These are phyloP conservation scores for Psilocybe azurescens DNA, from an alignment of 768 basidiomycete genomes.

Conservation along the genomic window DNA sequence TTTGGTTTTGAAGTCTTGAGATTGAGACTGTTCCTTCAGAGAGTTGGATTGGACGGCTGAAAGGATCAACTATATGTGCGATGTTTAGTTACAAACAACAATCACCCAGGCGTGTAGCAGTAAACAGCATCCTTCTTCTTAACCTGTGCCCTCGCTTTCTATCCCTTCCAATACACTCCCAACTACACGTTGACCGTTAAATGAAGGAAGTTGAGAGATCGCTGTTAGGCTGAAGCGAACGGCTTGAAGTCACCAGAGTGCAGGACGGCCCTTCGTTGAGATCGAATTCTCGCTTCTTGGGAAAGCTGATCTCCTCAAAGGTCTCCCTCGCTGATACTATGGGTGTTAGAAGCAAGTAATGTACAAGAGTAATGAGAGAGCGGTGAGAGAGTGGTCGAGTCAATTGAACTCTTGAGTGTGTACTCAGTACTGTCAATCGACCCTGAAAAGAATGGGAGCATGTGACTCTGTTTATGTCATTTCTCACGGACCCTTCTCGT, in stretches of 20 bases:
- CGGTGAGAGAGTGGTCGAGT: too few relatives aligned
- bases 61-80: background rate
- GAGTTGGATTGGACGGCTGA: background rate
- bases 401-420: too few relatives aligned
- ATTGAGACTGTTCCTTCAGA: background rate
- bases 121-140: background rate
- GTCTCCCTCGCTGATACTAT: too few relatives aligned
- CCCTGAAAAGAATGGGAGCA: background rate
- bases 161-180: background rate
- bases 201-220: background rate
- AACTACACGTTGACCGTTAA: background rate
- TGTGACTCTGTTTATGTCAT: conserved; percentile 3
- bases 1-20: background rate
- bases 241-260: background rate
- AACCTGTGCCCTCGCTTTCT: background rate
- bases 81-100: conserved; percentile 11
- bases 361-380: too few relatives aligned
- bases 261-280: background rate
- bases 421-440: too few relatives aligned
- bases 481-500: background rate
- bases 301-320: too few relatives aligned
- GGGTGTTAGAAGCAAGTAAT: too few relatives aligned
- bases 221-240: background rate
- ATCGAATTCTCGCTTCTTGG: background rate
- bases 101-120: background rate